A percentile compares a stretch with the other conserved stretches of the same genome.
Evolutionary conservation across 2,329 filamentous ascomycete species (phyloP).

Genomic region (Apiospora marii): DNA sequence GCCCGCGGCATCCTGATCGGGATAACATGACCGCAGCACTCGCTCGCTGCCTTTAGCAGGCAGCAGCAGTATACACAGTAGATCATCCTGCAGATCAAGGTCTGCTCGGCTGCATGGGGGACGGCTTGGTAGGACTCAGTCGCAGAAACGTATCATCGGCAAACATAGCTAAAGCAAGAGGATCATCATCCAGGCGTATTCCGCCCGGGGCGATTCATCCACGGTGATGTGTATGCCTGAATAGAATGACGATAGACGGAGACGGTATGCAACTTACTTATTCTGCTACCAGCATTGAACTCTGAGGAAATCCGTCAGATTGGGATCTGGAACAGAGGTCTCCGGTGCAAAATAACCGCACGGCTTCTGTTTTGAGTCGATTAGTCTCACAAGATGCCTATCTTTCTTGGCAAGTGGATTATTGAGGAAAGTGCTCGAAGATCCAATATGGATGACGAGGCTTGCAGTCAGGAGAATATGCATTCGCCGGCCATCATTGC

Average conservation of each 20-base stretch:
- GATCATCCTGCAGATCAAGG: neutral
- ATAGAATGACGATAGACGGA: neutral
- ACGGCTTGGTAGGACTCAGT: neutral
- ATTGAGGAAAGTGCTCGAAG: neutral
- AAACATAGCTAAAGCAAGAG: neutral
- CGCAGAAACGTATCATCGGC: neutral
- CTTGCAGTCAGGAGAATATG: neutral
- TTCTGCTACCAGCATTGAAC: neutral
- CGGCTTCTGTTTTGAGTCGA: neutral
- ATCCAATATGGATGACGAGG: slow-evolving; percentile 18
- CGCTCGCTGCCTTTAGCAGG: slow-evolving; percentile 4
- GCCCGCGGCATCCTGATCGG: neutral
- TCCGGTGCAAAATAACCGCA: neutral
- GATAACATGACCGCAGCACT: neutral
- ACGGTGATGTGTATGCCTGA: neutral
- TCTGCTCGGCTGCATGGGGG: neutral
- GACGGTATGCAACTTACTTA: neutral
- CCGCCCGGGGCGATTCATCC: neutral
- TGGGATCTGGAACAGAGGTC: neutral
- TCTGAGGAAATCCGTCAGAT: neutral
- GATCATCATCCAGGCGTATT: neutral
- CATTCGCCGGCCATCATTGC: neutral
- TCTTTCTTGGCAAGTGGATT: slow-evolving; percentile 18
- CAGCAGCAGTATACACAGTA: neutral
- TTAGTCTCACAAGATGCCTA: slow-evolving; percentile 11